Base-by-base conservation (phyloP, 2,329 filamentous ascomycete species). In the Fusarium piperis region DNA sequence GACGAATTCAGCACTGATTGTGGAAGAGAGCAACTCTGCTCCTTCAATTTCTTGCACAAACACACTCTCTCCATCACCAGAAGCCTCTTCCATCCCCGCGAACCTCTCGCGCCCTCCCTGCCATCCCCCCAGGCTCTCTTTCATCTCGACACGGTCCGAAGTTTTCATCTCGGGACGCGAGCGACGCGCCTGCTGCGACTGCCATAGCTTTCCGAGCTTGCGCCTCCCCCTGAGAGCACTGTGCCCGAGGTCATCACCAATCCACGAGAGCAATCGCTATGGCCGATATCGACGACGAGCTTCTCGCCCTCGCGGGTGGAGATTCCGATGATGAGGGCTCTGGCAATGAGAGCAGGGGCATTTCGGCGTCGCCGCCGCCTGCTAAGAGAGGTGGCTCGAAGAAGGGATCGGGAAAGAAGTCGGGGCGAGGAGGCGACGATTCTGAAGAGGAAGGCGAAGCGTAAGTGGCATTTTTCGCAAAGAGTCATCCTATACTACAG, bases 231-330 rank as follows among this genome's bases (percentile, higher is more conserved):
- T 69, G 52, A 76, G 64, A 59, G 62, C 41, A 57, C 57, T 39
- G 59, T 39, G 57, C 58, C 59, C 38, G 55, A 65, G 58, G 52
- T 59, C 28, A 41, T 57, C 62, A 28, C 65, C 33, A 30, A 46
- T 52, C 23, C 38, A 23, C 57, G 30, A 61, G 51, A 41, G 35
- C 35, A 62, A 30, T 64, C 68, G 87, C 72, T 77, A 97, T 97
- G 94, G 92, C 93, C 63, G 93, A 95, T 79, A 89, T 98, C 74
- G 95, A 98, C 80, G 94, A 95, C 77, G 95, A 98, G 85, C 91
- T 98, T 73, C 92, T 98, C 72, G 95, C 94, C 78, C 91, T 98
- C 73, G 96, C 95, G 61, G 96, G 94, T 77, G 94, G 93, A 74
- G 92, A 89, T 59, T 89, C 89, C 65, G 89, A 87, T 77, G 89